A percentile compares a stretch with the other conserved stretches of the same genome.
These are phyloP conservation scores for Mycosphaerella sp. DNA, from an alignment of 2,329 filamentous ascomycete genomes.

Conservation along the genomic window DNA sequence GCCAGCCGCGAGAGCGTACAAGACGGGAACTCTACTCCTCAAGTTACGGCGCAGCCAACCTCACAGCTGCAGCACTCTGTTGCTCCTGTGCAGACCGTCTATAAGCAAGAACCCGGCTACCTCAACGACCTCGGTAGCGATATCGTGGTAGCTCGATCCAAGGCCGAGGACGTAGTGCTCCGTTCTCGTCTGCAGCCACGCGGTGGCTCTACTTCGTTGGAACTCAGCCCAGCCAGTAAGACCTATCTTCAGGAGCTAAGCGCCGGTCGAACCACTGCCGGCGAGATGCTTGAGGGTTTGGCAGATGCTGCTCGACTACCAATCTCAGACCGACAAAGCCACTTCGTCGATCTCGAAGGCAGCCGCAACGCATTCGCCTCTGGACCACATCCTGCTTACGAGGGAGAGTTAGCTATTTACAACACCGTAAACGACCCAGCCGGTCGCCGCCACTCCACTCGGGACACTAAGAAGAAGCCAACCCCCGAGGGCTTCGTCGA, in stretches of 20 bases:
- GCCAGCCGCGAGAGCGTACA: not conserved
- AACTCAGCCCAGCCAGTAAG: slow-evolving; percentile 3
- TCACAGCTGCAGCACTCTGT: not conserved
- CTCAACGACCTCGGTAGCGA: not conserved
- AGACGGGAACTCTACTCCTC: not conserved
- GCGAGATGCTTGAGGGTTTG: too few species aligned
- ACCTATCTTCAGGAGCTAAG: not conserved
- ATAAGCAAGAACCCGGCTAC: not conserved
- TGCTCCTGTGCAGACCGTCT: not conserved
- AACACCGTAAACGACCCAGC: too few species aligned
- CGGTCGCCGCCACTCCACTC: not conserved
- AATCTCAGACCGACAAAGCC: too few species aligned
- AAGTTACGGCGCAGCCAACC: not conserved
- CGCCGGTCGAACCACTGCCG: too few species aligned
- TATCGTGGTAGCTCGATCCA: not conserved
- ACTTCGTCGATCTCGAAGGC: too few species aligned
- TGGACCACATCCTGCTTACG: too few species aligned
- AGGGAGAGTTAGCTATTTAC: too few species aligned
- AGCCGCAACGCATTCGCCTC: too few species aligned
- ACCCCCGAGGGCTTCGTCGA: not conserved
- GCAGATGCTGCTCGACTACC: too few species aligned
- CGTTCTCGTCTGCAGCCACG: too few species aligned
- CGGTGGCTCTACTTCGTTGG: not conserved
- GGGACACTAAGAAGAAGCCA: slow-evolving; percentile 4
- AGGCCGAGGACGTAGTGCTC: not conserved